Percentiles rank a stretch among this genome's conserved stretches.
phyloP scores from a whole-genome alignment of 2,329 filamentous ascomycete species.

The Falciphora oryzae region DNA sequence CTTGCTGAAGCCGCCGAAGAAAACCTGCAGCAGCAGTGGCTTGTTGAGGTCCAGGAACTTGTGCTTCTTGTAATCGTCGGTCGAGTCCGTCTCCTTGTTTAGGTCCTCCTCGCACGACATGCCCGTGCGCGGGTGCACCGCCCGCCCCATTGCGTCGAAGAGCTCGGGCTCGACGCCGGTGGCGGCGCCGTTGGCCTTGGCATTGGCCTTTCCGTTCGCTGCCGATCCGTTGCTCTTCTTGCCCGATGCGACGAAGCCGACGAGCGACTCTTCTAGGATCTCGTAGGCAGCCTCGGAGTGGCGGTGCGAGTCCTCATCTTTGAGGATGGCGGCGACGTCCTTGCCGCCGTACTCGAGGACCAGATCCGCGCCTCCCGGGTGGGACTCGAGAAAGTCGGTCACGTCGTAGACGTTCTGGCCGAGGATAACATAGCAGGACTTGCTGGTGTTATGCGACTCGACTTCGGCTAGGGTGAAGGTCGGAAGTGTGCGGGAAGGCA shows the following conservation, averaged over 20 bases:
- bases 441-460: conserved; percentile 67
- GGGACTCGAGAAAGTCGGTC: conserved; percentile 82
- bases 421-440: conserved; percentile 90
- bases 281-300: conserved; percentile 96
- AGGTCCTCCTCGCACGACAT: conserved; percentile 88
- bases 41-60: conserved; percentile 88
- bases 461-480: conserved; percentile 79
- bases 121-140: conserved; percentile 63
- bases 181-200: conserved; percentile 29
- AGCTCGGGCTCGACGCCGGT: conserved; percentile 30
- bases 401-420: conserved; percentile 92
- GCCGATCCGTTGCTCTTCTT: conserved; percentile 38
- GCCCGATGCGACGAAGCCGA: conserved; percentile 70
- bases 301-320: conserved; percentile 73
- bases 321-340: conserved; percentile 76
- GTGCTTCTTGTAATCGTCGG: conserved; percentile 75
- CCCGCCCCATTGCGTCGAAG: conserved; percentile 22
- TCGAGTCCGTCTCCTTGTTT: conserved; percentile 73
- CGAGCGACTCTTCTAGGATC: conserved; percentile 77
- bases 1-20: conserved; percentile 81
- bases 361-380: conserved; percentile 84
- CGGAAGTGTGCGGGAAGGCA: conserved; percentile 78
- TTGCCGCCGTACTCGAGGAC: conserved; percentile 86
- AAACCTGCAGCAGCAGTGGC: conserved; percentile 83
- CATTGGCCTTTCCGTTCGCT: conserved; percentile 26